Conservation (phyloP, 805 yeast genomes). For the Wickerhamomyces xylosicus region DNA sequence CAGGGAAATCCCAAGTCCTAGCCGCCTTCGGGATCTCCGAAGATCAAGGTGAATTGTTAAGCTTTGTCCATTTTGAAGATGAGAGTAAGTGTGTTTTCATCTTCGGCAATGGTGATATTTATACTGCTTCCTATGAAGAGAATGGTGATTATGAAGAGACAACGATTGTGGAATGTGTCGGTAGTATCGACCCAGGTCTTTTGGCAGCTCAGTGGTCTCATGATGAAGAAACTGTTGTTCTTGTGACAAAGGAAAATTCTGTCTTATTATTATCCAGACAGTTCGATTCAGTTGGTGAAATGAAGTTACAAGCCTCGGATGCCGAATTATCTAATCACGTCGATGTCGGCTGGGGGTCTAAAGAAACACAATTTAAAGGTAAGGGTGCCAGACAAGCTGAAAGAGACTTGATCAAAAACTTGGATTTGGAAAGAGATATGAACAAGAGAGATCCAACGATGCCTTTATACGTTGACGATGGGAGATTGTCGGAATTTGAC, state of each 20-base stretch:
- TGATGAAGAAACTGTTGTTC: slow-evolving; percentile 76
- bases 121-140: slow-evolving; percentile 51
- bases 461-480: slow-evolving; percentile 59
- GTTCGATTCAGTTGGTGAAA: slow-evolving; percentile 74
- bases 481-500: slow-evolving; percentile 51
- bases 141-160: slow-evolving; percentile 24
- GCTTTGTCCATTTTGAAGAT: slow-evolving; percentile 64
- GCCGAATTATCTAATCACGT: slow-evolving; percentile 69
- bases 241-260: slow-evolving; percentile 54
- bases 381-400: slow-evolving; percentile 78
- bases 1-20: slow-evolving; percentile 45
- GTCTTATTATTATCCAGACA: slow-evolving; percentile 59
- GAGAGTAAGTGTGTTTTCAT: slow-evolving; percentile 55
- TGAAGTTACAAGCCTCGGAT: slow-evolving; percentile 47
- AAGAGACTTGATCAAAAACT: slow-evolving; percentile 39
- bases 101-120: slow-evolving; percentile 66
- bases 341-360: slow-evolving; percentile 97
- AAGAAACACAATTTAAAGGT: slow-evolving; percentile 94
- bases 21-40: slow-evolving; percentile 44
- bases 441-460: slow-evolving; percentile 85
- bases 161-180: slow-evolving; percentile 62
- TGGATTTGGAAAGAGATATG: slow-evolving; percentile 59
- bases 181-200: slow-evolving; percentile 72
- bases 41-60: slow-evolving; percentile 31
- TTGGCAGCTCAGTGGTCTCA: slow-evolving; percentile 76